These are phyloP conservation scores for Cryomyces minteri DNA, from an alignment of 495 filamentous ascomycete genomes.

Conservation along the genomic window DNA sequence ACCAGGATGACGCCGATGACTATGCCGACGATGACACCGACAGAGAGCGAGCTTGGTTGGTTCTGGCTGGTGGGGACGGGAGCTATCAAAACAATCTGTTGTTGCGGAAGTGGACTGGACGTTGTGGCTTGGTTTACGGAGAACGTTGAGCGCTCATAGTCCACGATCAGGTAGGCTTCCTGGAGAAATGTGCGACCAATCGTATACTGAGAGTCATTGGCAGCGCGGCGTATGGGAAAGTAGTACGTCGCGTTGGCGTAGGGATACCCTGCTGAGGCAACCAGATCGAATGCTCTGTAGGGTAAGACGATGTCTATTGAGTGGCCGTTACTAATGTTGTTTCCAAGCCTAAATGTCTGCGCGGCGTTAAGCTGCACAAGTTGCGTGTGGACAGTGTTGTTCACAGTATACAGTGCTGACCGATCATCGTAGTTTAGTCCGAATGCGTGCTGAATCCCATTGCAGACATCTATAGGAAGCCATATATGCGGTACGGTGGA, in stretches of 20 bases:
- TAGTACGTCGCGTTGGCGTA: slow-evolving; percentile 8
- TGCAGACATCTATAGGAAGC: background rate
- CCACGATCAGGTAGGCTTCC: slow-evolving; percentile 8
- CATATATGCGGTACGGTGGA: slow-evolving; percentile 1
- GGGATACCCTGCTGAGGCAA: background rate
- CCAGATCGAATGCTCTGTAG: slow-evolving; percentile 7
- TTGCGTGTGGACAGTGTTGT: background rate
- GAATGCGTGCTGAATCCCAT: background rate
- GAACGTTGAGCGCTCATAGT: slow-evolving; percentile 7
- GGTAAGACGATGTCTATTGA: slow-evolving; percentile 1
- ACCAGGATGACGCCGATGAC: slow-evolving; percentile 17
- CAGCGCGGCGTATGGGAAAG: slow-evolving; percentile 5
- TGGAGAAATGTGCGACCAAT: slow-evolving; percentile 7
- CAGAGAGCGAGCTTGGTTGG: background rate
- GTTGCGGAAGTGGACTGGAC: slow-evolving; percentile 4
- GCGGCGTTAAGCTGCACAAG: background rate
- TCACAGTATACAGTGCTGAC: background rate
- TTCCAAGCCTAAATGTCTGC: background rate
- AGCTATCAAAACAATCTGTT: slow-evolving; percentile 1
- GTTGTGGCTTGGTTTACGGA: slow-evolving; percentile 2
- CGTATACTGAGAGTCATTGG: slow-evolving; percentile 7
- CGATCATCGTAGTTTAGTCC: background rate
- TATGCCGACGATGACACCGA: slow-evolving; percentile 7
- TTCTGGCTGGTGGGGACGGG: background rate
- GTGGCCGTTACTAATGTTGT: background rate